These are phyloP conservation scores for Jatropha podagrica DNA, from an alignment of 441 rosid genomes.

Conservation along the genomic window DNA sequence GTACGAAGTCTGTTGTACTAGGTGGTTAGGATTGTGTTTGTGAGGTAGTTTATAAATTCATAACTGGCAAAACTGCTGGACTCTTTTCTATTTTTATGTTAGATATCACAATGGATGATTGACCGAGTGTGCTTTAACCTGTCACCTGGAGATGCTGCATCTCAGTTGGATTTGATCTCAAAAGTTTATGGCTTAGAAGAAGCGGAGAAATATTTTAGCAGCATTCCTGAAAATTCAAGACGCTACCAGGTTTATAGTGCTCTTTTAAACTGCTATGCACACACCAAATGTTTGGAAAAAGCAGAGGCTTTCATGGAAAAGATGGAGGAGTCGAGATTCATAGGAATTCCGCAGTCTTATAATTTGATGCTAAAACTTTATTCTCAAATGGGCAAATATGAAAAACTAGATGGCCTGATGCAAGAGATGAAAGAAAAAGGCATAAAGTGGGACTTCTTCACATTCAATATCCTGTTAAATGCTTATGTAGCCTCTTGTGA, in stretches of 20 bases:
- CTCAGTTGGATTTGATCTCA: slow-evolving; percentile 44
- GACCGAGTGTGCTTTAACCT: slow-evolving; percentile 21
- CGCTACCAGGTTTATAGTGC: slow-evolving; percentile 38
- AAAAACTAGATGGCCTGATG: slow-evolving; percentile 38
- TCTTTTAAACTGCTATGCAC: slow-evolving; percentile 43
- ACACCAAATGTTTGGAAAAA: slow-evolving; percentile 30
- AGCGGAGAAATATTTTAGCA: slow-evolving; percentile 42
- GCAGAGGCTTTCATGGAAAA: slow-evolving; percentile 42
- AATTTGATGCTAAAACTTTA: slow-evolving; percentile 45
- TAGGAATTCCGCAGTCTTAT: slow-evolving; percentile 24
- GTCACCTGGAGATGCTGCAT: slow-evolving; percentile 33
- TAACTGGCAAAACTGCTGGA: neutral
- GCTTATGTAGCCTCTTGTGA: slow-evolving; percentile 36
- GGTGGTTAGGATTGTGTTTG: neutral
- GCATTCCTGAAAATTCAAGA: slow-evolving; percentile 28
- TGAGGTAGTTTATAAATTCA: neutral
- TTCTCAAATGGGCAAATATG: slow-evolving; percentile 25
- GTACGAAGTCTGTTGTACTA: too few relatives aligned
- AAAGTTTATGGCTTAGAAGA: slow-evolving; percentile 40
- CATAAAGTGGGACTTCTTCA: slow-evolving; percentile 22
- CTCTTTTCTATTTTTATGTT: slow-evolving; percentile 2
- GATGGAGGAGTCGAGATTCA: slow-evolving; percentile 34
- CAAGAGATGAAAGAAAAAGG: slow-evolving; percentile 47
- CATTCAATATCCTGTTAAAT: slow-evolving; percentile 35
- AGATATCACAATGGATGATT: slow-evolving; percentile 46